Percentiles rank a stretch among this genome's conserved stretches.
phyloP scores from a whole-genome alignment of 305 asterid species.

The Solanum hybrid region DNA sequence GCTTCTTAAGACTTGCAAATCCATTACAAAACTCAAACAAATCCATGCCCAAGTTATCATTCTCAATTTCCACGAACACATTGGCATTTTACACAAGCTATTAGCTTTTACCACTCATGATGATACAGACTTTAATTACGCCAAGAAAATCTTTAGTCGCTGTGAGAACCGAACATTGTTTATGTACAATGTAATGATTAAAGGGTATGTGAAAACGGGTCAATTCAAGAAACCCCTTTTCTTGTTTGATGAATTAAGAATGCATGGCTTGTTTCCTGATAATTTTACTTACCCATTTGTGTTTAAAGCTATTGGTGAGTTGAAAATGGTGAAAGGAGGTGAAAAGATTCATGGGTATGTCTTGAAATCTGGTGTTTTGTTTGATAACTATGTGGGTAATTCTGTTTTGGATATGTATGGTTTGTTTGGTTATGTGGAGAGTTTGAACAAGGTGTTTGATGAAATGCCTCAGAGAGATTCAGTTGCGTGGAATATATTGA shows the following conservation, averaged over 20 bases:
- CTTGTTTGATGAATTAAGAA: constrained; percentile 65
- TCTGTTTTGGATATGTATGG: constrained; percentile 56
- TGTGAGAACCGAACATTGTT: constrained; percentile 48
- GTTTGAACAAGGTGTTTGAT: constrained; percentile 42
- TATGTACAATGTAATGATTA: constrained; percentile 65
- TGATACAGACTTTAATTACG: constrained; percentile 32
- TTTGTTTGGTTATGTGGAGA: constrained; percentile 22
- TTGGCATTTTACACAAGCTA: constrained; percentile 62
- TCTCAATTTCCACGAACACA: constrained; percentile 47
- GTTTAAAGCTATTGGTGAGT: constrained; percentile 53
- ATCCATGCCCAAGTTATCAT: constrained; percentile 59
- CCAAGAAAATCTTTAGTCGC: constrained; percentile 40
- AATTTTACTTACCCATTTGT: constrained; percentile 75
- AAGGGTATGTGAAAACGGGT: constrained; percentile 44
- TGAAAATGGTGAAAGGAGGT: constrained; percentile 40
- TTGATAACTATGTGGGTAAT: constrained; percentile 50
- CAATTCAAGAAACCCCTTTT: constrained; percentile 32
- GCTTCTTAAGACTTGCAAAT: constrained; percentile 63
- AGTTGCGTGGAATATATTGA: constrained; percentile 55
- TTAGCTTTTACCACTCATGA: constrained; percentile 29
- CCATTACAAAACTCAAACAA: constrained; percentile 39
- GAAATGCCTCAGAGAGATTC: constrained; percentile 47
- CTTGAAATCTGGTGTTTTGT: constrained; percentile 46
- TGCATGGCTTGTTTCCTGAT: constrained; percentile 56
- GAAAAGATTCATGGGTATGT: constrained; percentile 77